Conservation (phyloP, 2,329 filamentous ascomycete genomes). For the Pseudofabraea citricarpa region DNA sequence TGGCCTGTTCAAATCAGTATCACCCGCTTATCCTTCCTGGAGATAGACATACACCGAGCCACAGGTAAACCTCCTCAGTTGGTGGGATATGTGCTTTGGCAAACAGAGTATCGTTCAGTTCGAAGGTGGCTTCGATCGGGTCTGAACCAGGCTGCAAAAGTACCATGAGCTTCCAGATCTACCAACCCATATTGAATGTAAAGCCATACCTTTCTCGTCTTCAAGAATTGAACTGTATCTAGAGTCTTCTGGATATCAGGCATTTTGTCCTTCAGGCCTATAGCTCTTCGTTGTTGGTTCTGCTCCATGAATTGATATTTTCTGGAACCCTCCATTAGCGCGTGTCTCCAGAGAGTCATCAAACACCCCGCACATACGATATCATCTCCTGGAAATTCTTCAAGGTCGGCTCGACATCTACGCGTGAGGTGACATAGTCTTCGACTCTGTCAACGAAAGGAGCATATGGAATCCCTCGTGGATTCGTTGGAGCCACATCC, state of each 20-base stretch:
- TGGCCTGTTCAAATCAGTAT: constrained; percentile 54
- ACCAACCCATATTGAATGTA: background rate
- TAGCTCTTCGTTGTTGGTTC: constrained; percentile 79
- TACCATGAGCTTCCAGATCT: constrained; percentile 8
- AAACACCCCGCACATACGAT: constrained; percentile 51
- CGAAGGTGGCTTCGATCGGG: constrained; percentile 86
- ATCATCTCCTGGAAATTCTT: constrained; percentile 92
- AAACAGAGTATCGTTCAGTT: constrained; percentile 93
- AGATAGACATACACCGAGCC: constrained; percentile 71
- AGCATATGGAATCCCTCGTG: constrained; percentile 76
- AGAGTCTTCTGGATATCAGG: constrained; percentile 96
- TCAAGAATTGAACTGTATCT: constrained; percentile 83
- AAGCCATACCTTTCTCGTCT: constrained; percentile 60
- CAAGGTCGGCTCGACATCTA: constrained; percentile 75
- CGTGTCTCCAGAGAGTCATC: background rate
- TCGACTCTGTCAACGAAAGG: constrained; percentile 86
- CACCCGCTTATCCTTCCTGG: background rate
- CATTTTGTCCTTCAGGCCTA: constrained; percentile 86
- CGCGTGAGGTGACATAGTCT: constrained; percentile 75
- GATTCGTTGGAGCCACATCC: constrained; percentile 61
- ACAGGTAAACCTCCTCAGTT: constrained; percentile 90
- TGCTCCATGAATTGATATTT: constrained; percentile 99
- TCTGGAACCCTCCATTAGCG: constrained; percentile 45
- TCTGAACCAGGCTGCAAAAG: constrained; percentile 40
- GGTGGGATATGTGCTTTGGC: constrained; percentile 79